Evolutionary conservation across 2,329 filamentous ascomycete genomes (phyloP), one percentile per base, ranked within the genome.

Genomic region (Neocatenulostroma microsporum): DNA sequence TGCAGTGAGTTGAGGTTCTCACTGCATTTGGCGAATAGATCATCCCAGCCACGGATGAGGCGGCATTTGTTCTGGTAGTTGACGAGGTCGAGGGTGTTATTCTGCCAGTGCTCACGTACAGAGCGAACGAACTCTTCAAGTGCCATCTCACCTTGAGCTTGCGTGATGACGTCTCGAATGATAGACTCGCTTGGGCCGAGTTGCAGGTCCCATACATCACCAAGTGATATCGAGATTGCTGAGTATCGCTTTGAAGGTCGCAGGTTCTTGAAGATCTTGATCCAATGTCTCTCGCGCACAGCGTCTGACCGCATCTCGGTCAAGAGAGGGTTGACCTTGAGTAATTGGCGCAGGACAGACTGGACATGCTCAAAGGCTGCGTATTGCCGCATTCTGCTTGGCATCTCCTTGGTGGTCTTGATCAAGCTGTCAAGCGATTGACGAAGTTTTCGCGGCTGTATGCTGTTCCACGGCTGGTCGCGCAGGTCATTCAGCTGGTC

Each of bases 321-420:
- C 3, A 99, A 72, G 21, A 95, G 72, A 9, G 81, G 72, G 56
- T 96, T 98, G 50, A 94, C 86, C 61, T 94, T 96, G 46, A 95
- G 73, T 32, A 94, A 74, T 44, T 88, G 81, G 29, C 87, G 83
- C 26, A 98, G 75, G 20, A 93, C 84, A 46, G 78, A 86, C 59
- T 98, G 93, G 25, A 98, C 87, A 56, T 98, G 89, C 62, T 98
- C 93, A 58, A 98, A 99, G n/a, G 93, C 93, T 50, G 93, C 89
- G 61, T 99, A 99, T 57, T 98, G 93, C 42, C 93, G 81, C 89
- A 98, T 96, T 41, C 91, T 81, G 62, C 87, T 94, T 0, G 93
- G 91, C 91, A 98, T 96, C 45, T 96, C 89, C 66, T 94, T 96
- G 23, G 88, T 96, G 75, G 94, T 94, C 69, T 94, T 94, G 60